Evolutionary conservation across 192 early-diverging fungal genomes (phyloP).

Genomic region (Umbelopsis isabellina): DNA sequence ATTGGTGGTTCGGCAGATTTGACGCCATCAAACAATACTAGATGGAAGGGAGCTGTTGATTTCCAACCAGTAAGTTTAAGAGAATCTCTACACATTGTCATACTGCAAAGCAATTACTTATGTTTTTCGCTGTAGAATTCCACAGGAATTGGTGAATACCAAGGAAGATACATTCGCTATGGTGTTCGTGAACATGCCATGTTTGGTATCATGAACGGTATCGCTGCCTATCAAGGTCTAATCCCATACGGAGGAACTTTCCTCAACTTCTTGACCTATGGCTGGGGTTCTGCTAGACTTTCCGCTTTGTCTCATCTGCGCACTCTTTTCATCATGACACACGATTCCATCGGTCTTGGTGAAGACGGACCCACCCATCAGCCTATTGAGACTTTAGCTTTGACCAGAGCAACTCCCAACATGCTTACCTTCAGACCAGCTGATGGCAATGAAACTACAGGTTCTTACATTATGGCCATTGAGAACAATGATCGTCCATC

Average conservation of each 20-base stretch:
- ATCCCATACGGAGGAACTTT: constrained; percentile 90
- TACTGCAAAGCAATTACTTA: not conserved
- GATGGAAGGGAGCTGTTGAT: constrained; percentile 90
- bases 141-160: constrained; percentile 73
- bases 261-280: constrained; percentile 86
- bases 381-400: constrained; percentile 92
- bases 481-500: constrained; percentile 67
- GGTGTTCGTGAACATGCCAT: constrained; percentile 98
- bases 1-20: constrained; percentile 94
- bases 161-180: constrained; percentile 87
- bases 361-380: constrained; percentile 99
- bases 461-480: constrained; percentile 85
- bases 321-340: constrained; percentile 95
- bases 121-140: constrained; percentile 19
- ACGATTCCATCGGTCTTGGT: constrained; percentile 97
- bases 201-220: constrained; percentile 88
- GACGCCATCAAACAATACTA: constrained; percentile 90
- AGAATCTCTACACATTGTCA: not conserved
- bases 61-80: constrained; percentile 68
- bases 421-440: constrained; percentile 85
- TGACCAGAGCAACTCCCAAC: constrained; percentile 87
- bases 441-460: constrained; percentile 92
- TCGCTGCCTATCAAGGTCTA: constrained; percentile 81
- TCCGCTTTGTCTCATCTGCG: constrained; percentile 84
- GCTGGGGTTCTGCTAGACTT: constrained; percentile 83